These are phyloP conservation scores for Globisporangium nodosum DNA, from an alignment of 352 stramenopile genomes.

Conservation along the genomic window DNA sequence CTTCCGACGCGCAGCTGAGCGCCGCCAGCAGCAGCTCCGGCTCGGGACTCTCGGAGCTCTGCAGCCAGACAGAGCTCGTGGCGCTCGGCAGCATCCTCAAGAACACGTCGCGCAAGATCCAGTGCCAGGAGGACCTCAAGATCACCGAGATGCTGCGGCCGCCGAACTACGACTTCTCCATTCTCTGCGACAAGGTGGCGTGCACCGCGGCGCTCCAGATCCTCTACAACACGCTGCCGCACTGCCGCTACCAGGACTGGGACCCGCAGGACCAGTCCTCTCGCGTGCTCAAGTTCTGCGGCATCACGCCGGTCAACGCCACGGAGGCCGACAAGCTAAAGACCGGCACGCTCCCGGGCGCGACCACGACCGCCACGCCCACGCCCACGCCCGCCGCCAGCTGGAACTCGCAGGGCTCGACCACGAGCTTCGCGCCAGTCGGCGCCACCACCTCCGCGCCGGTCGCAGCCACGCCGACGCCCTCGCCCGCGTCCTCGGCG, in stretches of 20 bases:
- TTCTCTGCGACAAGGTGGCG: slow-evolving; percentile 36
- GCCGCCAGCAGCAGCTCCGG: slow-evolving; percentile 22
- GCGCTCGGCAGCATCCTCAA: slow-evolving; percentile 24
- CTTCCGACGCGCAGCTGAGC: slow-evolving; percentile 13
- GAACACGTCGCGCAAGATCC: slow-evolving; percentile 44
- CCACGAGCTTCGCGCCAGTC: slow-evolving; percentile 28
- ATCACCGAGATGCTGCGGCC: slow-evolving; percentile 46
- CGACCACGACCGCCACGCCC: not conserved
- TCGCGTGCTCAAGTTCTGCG: slow-evolving; percentile 43
- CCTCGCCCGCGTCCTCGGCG: slow-evolving; percentile 12
- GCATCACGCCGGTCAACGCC: slow-evolving; percentile 33
- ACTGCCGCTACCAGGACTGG: slow-evolving; percentile 57
- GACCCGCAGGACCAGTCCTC: slow-evolving; percentile 33
- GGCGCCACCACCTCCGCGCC: slow-evolving; percentile 27
- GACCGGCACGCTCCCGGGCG: slow-evolving; percentile 8
- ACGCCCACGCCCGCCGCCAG: slow-evolving; percentile 7
- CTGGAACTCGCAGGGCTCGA: slow-evolving; percentile 20
- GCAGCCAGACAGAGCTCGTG: slow-evolving; percentile 37
- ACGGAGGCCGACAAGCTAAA: slow-evolving; percentile 8
- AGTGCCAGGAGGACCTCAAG: slow-evolving; percentile 42
- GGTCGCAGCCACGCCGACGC: slow-evolving; percentile 17
- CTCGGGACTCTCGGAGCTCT: slow-evolving; percentile 33
- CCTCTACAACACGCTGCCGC: slow-evolving; percentile 52
- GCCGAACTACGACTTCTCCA: slow-evolving; percentile 19
- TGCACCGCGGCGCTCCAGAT: slow-evolving; percentile 49